These are phyloP conservation scores for Emericellopsis atlantica DNA, from an alignment of 2,329 filamentous ascomycete genomes.

Conservation along the genomic window DNA sequence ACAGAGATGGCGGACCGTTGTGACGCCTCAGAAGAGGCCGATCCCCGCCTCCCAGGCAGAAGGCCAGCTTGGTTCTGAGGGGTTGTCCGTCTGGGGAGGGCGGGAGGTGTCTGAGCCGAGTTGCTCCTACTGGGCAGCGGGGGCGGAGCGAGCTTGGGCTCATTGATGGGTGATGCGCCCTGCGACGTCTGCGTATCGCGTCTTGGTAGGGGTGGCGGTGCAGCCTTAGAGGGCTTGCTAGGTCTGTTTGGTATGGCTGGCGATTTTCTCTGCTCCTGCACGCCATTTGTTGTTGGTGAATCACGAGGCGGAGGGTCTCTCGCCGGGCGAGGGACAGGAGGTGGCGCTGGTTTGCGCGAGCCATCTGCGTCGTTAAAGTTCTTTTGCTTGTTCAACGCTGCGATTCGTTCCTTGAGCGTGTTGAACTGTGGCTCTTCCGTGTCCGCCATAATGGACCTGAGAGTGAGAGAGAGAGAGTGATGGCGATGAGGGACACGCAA, in stretches of 20 bases:
- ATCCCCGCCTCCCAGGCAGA: conserved; percentile 24
- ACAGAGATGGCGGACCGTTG: conserved; percentile 39
- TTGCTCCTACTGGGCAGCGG: conserved; percentile 19
- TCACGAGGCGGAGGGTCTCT: too few relatives aligned
- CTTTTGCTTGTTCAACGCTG: conserved; percentile 49
- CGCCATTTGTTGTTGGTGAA: background rate
- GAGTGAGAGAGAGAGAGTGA: too few relatives aligned
- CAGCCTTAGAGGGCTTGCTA: conserved; percentile 7
- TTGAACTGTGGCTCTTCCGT: conserved; percentile 49
- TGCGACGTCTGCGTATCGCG: conserved; percentile 11
- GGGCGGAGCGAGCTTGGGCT: conserved; percentile 14
- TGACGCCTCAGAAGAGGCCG: conserved; percentile 45
- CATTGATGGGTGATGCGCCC: conserved; percentile 3
- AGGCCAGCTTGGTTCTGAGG: conserved; percentile 15
- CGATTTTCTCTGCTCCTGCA: conserved; percentile 7
- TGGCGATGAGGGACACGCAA: too few relatives aligned
- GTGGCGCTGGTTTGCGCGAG: conserved; percentile 24
- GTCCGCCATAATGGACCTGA: conserved; percentile 36
- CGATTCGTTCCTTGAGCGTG: conserved; percentile 48
- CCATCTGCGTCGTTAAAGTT: conserved; percentile 32
- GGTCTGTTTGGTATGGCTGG: conserved; percentile 27
- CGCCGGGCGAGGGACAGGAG: conserved; percentile 6
- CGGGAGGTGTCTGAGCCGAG: conserved; percentile 22
- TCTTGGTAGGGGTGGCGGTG: conserved; percentile 22
- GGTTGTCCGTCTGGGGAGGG: conserved; percentile 33